These are phyloP conservation scores for Aspergillus taichungensis DNA, from an alignment of 495 filamentous ascomycete genomes.

Conservation along the genomic window DNA sequence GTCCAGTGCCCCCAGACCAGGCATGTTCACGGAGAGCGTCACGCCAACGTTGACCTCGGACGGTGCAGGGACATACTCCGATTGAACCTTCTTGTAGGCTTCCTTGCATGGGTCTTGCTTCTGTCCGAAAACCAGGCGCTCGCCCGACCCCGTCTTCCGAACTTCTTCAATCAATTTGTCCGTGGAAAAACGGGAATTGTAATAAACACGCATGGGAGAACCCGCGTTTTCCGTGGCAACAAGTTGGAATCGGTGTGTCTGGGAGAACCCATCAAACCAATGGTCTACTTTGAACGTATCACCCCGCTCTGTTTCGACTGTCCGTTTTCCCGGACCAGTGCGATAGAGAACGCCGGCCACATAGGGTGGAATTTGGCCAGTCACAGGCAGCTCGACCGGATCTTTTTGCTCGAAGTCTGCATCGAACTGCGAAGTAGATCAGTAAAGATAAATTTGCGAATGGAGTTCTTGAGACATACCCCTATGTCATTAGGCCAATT, in stretches of 20 bases:
- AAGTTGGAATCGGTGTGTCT: constrained; percentile 67
- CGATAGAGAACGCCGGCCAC: constrained; percentile 58
- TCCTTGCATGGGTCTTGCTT: constrained; percentile 59
- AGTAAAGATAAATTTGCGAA: background rate
- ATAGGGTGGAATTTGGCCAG: constrained; percentile 43
- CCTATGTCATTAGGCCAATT: constrained; percentile 28
- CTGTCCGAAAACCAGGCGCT: constrained; percentile 50
- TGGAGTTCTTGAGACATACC: constrained; percentile 8
- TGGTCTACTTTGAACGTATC: constrained; percentile 50
- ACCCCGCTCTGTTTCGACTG: constrained; percentile 45
- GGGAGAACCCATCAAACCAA: constrained; percentile 77
- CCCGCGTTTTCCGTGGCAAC: constrained; percentile 17
- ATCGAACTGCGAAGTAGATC: constrained; percentile 33
- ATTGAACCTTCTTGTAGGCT: constrained; percentile 59
- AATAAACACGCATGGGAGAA: constrained; percentile 42
- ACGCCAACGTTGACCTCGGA: constrained; percentile 48
- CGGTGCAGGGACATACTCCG: constrained; percentile 34
- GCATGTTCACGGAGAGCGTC: constrained; percentile 50
- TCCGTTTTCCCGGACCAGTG: constrained; percentile 58
- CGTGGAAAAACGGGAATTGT: constrained; percentile 60
- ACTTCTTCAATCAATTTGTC: constrained; percentile 48
- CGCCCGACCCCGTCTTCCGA: constrained; percentile 37
- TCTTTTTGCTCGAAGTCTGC: constrained; percentile 37
- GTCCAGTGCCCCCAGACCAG: constrained; percentile 25
- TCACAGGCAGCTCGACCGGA: constrained; percentile 41